Evolutionary conservation across 768 basidiomycete genomes (phyloP), one percentile per base, ranked within the genome.

Genomic region (Tricholoma matsutake): DNA sequence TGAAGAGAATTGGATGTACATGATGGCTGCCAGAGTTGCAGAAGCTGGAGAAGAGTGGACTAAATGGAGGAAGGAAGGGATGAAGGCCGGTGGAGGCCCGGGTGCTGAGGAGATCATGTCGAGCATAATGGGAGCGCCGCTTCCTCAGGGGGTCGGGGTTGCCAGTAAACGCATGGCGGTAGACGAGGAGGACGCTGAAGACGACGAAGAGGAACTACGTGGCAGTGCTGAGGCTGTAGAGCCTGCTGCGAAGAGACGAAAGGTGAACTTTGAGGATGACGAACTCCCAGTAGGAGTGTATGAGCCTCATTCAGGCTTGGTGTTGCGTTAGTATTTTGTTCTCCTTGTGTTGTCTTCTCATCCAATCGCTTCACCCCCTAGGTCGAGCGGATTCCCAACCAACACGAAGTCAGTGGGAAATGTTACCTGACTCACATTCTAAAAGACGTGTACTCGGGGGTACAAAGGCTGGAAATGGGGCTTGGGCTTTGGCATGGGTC

Each of bases 1-100:
- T 35, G 88, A 86, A 69, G 91, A 95, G 66, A 96, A 96, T 69
- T 98, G 95, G 95, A 96, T 98, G 91, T 80, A 74, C 68, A 83
- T 88, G 74, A 87, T 87, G 62, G 89, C 94, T 1, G 79, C 77
- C 65, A 81, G 88, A 34, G 86, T 87, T 1, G 66, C 75, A 4
- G 86, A 91, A 49, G 78, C 86, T 45, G 88, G 87, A 54, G 76
- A 81, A 29, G 86, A 86, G 64, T 92, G 86, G 86, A 65, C 77
- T 25, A 81, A 78, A 68, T 82, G 83, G 69, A 76, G 91, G 63
- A 78, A 72, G 64, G 83, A 86, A 55, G 77, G 79, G 16, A 68
- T 86, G 65, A 82, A 76, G 58, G 76, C 77, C 55, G 81, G 80
- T 18, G 83, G 86, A 9, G 83, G 84, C 5, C 65, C 81, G 16